Evolutionary conservation across 345 rosid species (phyloP).

Genomic region (Eucalyptus coolabah): DNA sequence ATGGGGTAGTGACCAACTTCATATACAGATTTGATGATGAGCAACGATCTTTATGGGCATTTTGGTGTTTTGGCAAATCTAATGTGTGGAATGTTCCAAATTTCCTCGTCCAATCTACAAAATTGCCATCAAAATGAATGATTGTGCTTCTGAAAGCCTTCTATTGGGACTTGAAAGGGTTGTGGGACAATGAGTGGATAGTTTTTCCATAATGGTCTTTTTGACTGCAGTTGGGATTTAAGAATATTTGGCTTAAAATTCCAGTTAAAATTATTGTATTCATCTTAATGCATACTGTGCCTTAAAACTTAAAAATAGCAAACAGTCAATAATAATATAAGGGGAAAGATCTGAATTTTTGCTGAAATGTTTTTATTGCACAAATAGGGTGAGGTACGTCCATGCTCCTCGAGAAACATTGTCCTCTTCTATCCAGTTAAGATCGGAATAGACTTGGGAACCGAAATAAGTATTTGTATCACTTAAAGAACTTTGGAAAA

Average conservation of each 20-base stretch:
- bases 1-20: not conserved
- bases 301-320: not conserved
- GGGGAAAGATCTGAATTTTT: not conserved
- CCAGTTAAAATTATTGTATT: not conserved
- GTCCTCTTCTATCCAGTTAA: not conserved
- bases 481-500: not conserved
- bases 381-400: not conserved
- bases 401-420: not conserved
- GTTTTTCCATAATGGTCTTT: not conserved
- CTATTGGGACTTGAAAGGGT: not conserved
- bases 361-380: not conserved
- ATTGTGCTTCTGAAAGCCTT: not conserved
- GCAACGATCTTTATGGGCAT: not conserved
- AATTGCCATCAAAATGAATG: not conserved
- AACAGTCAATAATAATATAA: not conserved
- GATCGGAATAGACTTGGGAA: not conserved
- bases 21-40: not conserved
- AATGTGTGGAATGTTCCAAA: not conserved
- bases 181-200: not conserved
- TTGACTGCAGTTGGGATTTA: not conserved
- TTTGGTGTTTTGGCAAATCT: not conserved
- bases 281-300: not conserved
- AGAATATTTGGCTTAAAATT: not conserved
- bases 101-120: not conserved
- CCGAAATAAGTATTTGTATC: not conserved